These are phyloP conservation scores for Bruguiera sexangula DNA, from an alignment of 345 rosid species.

Conservation along the genomic window DNA sequence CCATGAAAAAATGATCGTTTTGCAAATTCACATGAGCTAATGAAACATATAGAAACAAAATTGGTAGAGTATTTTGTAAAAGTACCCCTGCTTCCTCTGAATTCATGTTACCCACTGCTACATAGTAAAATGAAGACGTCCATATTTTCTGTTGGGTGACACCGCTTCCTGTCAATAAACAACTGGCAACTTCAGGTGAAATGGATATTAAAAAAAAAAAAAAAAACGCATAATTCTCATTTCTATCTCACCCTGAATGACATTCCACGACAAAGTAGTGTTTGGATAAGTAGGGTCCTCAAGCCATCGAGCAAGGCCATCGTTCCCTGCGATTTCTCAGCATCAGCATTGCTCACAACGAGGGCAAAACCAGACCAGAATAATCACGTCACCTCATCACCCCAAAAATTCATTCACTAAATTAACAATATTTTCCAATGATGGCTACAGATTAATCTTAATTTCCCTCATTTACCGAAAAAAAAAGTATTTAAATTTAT, in stretches of 20 bases:
- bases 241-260: constrained; percentile 55
- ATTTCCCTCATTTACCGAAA: too few relatives aligned
- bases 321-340: constrained; percentile 57
- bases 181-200: constrained; percentile 14
- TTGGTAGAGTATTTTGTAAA: background rate
- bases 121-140: constrained; percentile 64
- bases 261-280: constrained; percentile 78
- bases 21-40: too few relatives aligned
- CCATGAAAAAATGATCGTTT: too few relatives aligned
- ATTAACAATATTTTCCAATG: background rate
- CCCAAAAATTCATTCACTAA: background rate
- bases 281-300: constrained; percentile 83
- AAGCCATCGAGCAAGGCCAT: constrained; percentile 79
- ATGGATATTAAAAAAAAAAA: background rate
- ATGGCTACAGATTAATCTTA: background rate
- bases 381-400: background rate
- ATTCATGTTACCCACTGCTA: constrained; percentile 82
- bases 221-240: constrained; percentile 4
- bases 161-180: constrained; percentile 56
- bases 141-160: constrained; percentile 53
- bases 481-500: too few relatives aligned
- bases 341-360: constrained; percentile 20
- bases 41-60: background rate
- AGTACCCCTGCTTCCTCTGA: constrained; percentile 68
- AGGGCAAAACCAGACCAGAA: background rate